Base-by-base conservation (phyloP, 805 yeast genomes). In the Priceomyces castillae region DNA sequence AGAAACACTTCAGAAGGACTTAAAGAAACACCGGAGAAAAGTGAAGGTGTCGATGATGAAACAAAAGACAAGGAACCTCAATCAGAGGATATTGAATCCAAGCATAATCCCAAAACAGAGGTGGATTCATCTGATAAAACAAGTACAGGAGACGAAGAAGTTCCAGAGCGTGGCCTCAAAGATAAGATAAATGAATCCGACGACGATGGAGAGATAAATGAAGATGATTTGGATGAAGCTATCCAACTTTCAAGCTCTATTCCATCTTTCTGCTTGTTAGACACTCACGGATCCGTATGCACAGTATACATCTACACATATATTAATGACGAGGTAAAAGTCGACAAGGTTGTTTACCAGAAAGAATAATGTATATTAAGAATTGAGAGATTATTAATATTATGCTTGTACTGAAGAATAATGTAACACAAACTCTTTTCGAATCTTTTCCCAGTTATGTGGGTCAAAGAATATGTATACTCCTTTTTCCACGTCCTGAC, bases 381-480 rank as follows among this genome's bases (percentile, higher is more conserved):
- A 15, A 26, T 28, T 20, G 34, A 30, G 23, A 28, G 15, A 26
- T 20, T 31, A 44, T 17, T 34, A 28, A 37, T 22, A 19, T 49
- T 46, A 62, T 19, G 67, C 62, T 46, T 62, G 67, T 4, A 62
- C 67, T 7, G 63, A 52, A 14, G 67, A 61, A 53, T 78, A 78
- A 51, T 76, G 78, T 56, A 79, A 69, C 18, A 77, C 78, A 61
- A 79, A 76, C 56, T 77, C 81, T 63, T 78, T 78, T 47, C 86
- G 89, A 50, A 92, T 90, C 64, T 87, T 88, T 56, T 89, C 96
- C 99, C 99, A 94, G 48, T 86, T 81, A 52, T 84, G 87, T 3
- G 98, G 97, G 58, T 94, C 98, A 61, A 94, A 94, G 63, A 94
- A 92, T 18, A 90, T 83, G 61, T 94, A 94, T 7, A 90, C 82